Evolutionary conservation across 257 asterid genomes (phyloP).

Genomic region (Solanum peruvianum): DNA sequence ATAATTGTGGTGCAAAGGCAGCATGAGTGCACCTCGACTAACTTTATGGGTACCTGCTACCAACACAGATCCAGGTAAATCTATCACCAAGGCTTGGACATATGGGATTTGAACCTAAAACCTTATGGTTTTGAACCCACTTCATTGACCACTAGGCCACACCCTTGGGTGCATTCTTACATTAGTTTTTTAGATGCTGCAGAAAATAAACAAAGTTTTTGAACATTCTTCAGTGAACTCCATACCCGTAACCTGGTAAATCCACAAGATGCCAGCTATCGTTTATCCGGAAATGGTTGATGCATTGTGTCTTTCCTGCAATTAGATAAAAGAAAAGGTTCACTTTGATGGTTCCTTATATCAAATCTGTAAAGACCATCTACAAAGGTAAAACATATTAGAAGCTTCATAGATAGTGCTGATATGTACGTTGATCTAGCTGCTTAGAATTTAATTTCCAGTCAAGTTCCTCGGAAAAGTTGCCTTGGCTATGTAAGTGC

Average conservation of each 20-base stretch:
- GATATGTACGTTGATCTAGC: neutral
- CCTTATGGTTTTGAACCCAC: neutral
- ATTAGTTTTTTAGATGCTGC: neutral
- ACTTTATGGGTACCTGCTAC: neutral
- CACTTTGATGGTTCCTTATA: neutral
- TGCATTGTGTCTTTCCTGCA: conserved; percentile 99
- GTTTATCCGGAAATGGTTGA: conserved; percentile 87
- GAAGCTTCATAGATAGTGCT: neutral
- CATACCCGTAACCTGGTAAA: conserved; percentile 98
- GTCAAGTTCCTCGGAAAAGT: neutral
- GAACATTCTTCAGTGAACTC: neutral
- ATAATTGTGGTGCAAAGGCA: neutral
- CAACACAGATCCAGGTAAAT: neutral
- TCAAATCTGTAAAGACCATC: neutral
- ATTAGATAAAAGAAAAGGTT: neutral
- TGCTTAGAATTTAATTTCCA: neutral
- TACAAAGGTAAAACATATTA: neutral
- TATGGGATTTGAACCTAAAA: neutral
- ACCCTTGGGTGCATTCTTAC: neutral
- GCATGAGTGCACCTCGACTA: neutral
- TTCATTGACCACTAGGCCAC: neutral
- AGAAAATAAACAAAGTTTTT: neutral
- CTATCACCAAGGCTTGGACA: neutral
- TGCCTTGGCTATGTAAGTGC: neutral
- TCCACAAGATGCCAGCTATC: conserved; percentile 95